Base-by-base conservation (phyloP, 345 rosid species). In the Salix caprea region DNA sequence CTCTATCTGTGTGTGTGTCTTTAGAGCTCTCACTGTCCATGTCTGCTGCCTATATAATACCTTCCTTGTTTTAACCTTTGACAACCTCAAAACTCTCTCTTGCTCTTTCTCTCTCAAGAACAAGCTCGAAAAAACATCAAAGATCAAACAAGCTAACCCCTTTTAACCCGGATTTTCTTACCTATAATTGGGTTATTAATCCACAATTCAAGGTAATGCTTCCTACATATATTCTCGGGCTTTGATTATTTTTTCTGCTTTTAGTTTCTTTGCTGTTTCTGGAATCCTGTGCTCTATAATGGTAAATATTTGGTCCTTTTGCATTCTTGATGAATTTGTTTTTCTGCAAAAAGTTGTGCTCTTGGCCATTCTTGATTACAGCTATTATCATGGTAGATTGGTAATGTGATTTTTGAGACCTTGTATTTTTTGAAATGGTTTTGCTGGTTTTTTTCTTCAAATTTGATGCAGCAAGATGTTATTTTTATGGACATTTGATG, bases 141-240 rank as follows among this genome's bases (percentile, higher is more conserved):
- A 65, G 18, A 24, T 60, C 70, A 73, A 32, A 76, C 62, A 58
- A 58, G 9, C 48, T 32, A 18, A 28, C 48, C 48, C 67, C 66
- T 34, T 42, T n/a, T 18, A 67, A n/a, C 62, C 62, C 44, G 37
- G 65, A 30, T 58, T 7, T 13, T 65, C 32, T 67, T 48, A 30
- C 26, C 42, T 28, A 12, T 13, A 34, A 50, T 24, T 44, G 52
- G 74, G 66, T 30, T 8, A 15, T 28, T 9, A 67, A 69, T 67
- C 80, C 78, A 65, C 75, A 65, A 79, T 81, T 84, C 78, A 23
- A 87, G 94, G 94, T 90, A 86, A 80, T 26, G 71, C 50, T 54
- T 54, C 71, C 44, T 65, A 42, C 42, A 50, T 72, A 42, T 24
- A 34, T 48, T 58, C 4, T 18, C 13, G 37, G 44, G 37, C 19